phyloP scores from a whole-genome alignment of 306 rosid species.

The Medicago arabica region DNA sequence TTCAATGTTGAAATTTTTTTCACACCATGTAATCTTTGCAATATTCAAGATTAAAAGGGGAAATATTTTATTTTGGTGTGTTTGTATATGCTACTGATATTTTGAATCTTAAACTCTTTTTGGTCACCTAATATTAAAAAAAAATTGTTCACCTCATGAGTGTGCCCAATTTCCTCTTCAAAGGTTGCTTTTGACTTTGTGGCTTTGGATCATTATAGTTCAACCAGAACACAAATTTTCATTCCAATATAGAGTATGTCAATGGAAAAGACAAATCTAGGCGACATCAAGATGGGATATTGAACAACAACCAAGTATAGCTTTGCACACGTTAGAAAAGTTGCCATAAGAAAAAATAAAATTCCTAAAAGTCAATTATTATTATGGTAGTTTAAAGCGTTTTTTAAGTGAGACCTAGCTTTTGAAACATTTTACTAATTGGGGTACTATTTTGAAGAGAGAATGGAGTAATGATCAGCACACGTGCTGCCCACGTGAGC shows the following conservation, averaged over 20 bases:
- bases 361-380: no score
- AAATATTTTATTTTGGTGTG: slow-evolving; percentile 17
- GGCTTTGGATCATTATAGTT: slow-evolving; percentile 45
- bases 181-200: slow-evolving; percentile 65
- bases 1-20: no score
- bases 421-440: no score
- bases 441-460: no score
- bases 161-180: slow-evolving; percentile 45
- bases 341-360: no score
- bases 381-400: no score
- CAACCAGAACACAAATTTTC: slow-evolving; percentile 16
- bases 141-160: slow-evolving; percentile 36
- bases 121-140: slow-evolving; percentile 60
- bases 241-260: slow-evolving; percentile 21
- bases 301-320: slow-evolving; percentile 29
- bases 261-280: slow-evolving; percentile 26
- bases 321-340: no score
- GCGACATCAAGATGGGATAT: slow-evolving; percentile 34
- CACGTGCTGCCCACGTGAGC: slow-evolving; percentile 60
- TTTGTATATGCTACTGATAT: slow-evolving; percentile 23
- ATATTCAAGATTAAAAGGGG: background rate
- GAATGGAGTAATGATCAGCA: no score
- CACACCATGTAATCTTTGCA: no score
- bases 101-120: slow-evolving; percentile 46
- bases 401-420: no score